Percentiles rank a stretch among this genome's conserved stretches.
Evolutionary conservation across 1,139 yeast species (phyloP).

Genomic region (Dujonia santamariae): DNA sequence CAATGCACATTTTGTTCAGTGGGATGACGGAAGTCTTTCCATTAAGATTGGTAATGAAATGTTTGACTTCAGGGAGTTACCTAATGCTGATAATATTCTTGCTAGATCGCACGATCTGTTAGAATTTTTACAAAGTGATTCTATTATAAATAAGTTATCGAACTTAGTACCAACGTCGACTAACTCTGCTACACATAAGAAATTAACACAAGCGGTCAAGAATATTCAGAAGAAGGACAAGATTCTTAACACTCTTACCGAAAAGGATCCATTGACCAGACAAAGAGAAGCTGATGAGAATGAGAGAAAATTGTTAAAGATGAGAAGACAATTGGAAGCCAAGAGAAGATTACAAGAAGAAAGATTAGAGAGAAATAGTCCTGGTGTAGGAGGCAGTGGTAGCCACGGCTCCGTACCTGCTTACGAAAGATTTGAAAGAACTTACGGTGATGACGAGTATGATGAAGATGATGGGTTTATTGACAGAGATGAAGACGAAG

Average conservation of each 20-base stretch:
- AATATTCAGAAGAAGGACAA: constrained; percentile 59
- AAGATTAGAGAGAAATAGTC: constrained; percentile 31
- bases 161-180: constrained; percentile 88
- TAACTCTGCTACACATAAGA: constrained; percentile 73
- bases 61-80: constrained; percentile 70
- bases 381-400: constrained; percentile 18
- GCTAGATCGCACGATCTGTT: constrained; percentile 70
- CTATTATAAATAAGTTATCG: constrained; percentile 50
- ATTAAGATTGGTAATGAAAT: constrained; percentile 84
- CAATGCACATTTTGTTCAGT: constrained; percentile 83
- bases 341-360: constrained; percentile 51
- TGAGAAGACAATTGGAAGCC: constrained; percentile 62
- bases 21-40: constrained; percentile 92
- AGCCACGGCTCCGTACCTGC: constrained; percentile 27
- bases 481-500: constrained; percentile 47
- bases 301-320: constrained; percentile 66
- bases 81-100: constrained; percentile 70
- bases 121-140: constrained; percentile 62
- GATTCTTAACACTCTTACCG: constrained; percentile 65
- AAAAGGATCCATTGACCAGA: constrained; percentile 82
- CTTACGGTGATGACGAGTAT: constrained; percentile 42
- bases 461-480: constrained; percentile 46
- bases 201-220: constrained; percentile 74
- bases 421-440: constrained; percentile 39
- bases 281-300: constrained; percentile 80